Evolutionary conservation across 192 early-diverging fungal genomes (phyloP), one percentile per base, ranked within the genome.

Genomic region (Coemansia sp.): DNA sequence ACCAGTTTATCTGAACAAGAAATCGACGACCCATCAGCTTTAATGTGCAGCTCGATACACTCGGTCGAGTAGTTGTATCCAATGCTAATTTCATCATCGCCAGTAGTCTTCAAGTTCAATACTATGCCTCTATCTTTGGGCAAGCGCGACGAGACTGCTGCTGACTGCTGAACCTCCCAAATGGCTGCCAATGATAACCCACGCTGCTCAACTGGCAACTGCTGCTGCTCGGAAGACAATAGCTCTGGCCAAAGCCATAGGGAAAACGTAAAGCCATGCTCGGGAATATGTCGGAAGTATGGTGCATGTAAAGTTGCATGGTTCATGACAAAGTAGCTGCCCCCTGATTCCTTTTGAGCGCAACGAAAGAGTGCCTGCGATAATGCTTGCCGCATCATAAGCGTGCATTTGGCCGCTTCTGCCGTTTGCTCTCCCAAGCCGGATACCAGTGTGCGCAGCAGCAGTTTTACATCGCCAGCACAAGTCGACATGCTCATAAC

Each of bases 201-300:
- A 26, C 23, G 23, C 4, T 26, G 23, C 23, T 26, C 23, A 18
- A 26, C 46, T 16, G 45, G 11, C n/a, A 72, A 13, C 19, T 72
- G 70, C 35, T 72, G 70, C 35, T 42, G 55, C 13, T 49, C 39
- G 31, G 10, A 45, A 15, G 36, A 30, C 13, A 18, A 10, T 21
- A 13, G 12, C 28, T 65, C 55, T 11, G 70, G 50, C 46, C 38
- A 33, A 20, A 72, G 28, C 70, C 70, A 72, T 3, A 50, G 55
- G 5, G 59, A 23, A 21, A 72, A 65, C 9, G 70, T 61, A 33
- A 72, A 65, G 3, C 70, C 70, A 10, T 46, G 52, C 50, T 72
- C 70, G 0, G 70, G 50, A 28, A 72, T 46, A 5, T 63, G 63
- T n/a, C 54, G 49, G 36, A 65, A 65, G 19, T 58, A 40, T 20